A percentile compares a stretch with the other conserved stretches of the same genome.
These are phyloP conservation scores for Fusarium vanettenii DNA, from an alignment of 2,329 filamentous ascomycete genomes.

Conservation along the genomic window DNA sequence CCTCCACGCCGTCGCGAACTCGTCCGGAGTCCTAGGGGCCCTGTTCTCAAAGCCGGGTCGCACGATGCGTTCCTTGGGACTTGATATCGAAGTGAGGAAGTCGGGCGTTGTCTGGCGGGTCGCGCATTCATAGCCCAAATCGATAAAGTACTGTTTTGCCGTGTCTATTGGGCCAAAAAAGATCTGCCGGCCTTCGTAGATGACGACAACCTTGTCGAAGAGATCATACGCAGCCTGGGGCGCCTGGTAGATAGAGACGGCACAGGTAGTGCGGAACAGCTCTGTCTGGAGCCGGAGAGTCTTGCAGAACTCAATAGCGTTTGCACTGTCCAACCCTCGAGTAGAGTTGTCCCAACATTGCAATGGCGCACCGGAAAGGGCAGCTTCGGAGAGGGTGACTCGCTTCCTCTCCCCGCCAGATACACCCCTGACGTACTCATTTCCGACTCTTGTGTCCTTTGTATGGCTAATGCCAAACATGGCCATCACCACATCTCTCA, in stretches of 20 bases:
- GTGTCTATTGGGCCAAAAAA: constrained; percentile 48
- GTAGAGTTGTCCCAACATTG: constrained; percentile 80
- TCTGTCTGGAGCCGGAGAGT: constrained; percentile 56
- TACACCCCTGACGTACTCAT: constrained; percentile 71
- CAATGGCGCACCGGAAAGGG: constrained; percentile 39
- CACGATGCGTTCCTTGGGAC: constrained; percentile 18
- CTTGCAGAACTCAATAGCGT: constrained; percentile 72
- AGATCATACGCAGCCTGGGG: constrained; percentile 49
- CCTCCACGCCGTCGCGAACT: constrained; percentile 50
- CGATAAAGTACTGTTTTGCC: constrained; percentile 64
- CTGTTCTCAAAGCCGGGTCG: constrained; percentile 42
- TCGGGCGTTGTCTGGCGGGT: constrained; percentile 28
- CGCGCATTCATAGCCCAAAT: constrained; percentile 38
- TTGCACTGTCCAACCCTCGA: constrained; percentile 70
- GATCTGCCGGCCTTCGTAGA: constrained; percentile 75
- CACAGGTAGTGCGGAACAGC: constrained; percentile 18
- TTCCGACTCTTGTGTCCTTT: constrained; percentile 74
- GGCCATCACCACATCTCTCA: not conserved
- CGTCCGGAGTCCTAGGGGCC: constrained; percentile 44
- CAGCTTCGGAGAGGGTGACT: constrained; percentile 41
- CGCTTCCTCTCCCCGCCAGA: constrained; percentile 62
- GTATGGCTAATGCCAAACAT: not conserved
- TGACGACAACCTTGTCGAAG: constrained; percentile 75
- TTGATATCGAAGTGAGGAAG: constrained; percentile 54
- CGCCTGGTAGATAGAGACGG: constrained; percentile 56